phyloP scores from a whole-genome alignment of 2,329 filamentous ascomycete genomes.

The Plenodomus biglobosus region DNA sequence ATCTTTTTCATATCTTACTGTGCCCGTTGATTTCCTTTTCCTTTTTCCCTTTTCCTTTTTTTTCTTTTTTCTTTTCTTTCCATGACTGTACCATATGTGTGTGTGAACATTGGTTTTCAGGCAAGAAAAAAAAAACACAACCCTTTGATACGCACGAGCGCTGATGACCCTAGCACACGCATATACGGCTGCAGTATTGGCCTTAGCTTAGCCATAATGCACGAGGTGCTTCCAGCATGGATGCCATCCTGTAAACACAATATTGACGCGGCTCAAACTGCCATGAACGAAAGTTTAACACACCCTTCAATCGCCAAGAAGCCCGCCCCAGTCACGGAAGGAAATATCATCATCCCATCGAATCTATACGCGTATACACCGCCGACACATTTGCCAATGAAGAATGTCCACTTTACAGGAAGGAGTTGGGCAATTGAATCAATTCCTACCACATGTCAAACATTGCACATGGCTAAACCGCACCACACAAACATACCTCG shows the following conservation, averaged over 20 bases:
- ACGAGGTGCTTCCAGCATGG: conserved; percentile 23
- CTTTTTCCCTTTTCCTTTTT: not conserved
- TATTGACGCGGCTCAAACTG: conserved; percentile 57
- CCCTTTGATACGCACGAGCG: no score
- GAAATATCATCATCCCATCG: conserved; percentile 69
- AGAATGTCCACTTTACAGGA: conserved; percentile 62
- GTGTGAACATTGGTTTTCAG: no score
- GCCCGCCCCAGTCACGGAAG: conserved; percentile 70
- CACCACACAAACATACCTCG: no score
- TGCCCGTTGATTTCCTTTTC: no score
- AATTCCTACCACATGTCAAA: no score
- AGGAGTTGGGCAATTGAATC: conserved; percentile 63
- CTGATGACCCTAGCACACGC: not conserved
- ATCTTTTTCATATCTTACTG: not conserved
- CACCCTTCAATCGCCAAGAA: conserved; percentile 66
- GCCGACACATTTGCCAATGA: conserved; percentile 34
- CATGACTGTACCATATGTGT: not conserved
- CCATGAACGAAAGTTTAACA: conserved; percentile 71
- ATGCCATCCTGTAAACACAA: conserved; percentile 15
- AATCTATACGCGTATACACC: conserved; percentile 60
- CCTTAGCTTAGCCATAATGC: not conserved
- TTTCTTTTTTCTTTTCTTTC: not conserved
- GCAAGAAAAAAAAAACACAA: no score
- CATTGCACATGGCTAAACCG: no score
- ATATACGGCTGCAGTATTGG: not conserved